Base-by-base conservation (phyloP, 2,329 filamentous ascomycete species). In the Myriosclerotinia duriaeana region DNA sequence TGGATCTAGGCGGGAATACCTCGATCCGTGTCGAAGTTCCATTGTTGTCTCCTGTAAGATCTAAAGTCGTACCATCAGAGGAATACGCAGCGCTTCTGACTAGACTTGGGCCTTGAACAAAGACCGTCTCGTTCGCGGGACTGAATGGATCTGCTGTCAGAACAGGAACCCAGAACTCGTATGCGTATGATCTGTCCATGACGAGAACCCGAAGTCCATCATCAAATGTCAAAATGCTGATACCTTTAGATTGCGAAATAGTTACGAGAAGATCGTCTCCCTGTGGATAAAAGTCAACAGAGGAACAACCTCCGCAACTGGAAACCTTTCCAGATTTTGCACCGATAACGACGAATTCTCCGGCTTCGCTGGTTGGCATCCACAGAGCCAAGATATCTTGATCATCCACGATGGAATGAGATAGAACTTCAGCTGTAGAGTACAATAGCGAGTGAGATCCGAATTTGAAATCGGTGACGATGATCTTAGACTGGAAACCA, bases 401-500 rank as follows among this genome's bases (percentile, higher is more conserved):
- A 8, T 76, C 76, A 44, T 84, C 82, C 9, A 85, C 78, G 0
- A 80, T 68, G 0, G 82, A 77, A 65, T 84, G 83, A 69, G 80
- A 85, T 14, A 86, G 72, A 0, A 86, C 78, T 68, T 86, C 84
- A 0, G 83, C 82, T 0, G 84, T 85, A 0, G 83, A 84, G 72
- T 86, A 86, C 0, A 86, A 72, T 0, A 86, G 73, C 0, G 75
- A 81, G 68, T 84, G 78, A 9, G 76, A 74, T 1, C 85, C 86
- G 50, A 87, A 81, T 1, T 69, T 74, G 66, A 87, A 89, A 70
- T 88, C 86, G 0, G 85, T 85, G 0, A 85, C 83, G 4, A 88
- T 74, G 20, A 89, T 84, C 78, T 88, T 88, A 9, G 85, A 83
- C 65, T 87, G 83, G 48, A 87, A 83, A 1, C 87, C 87, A 65